phyloP scores from a whole-genome alignment of 2,329 filamentous ascomycete species.

The Exophiala calicioides region DNA sequence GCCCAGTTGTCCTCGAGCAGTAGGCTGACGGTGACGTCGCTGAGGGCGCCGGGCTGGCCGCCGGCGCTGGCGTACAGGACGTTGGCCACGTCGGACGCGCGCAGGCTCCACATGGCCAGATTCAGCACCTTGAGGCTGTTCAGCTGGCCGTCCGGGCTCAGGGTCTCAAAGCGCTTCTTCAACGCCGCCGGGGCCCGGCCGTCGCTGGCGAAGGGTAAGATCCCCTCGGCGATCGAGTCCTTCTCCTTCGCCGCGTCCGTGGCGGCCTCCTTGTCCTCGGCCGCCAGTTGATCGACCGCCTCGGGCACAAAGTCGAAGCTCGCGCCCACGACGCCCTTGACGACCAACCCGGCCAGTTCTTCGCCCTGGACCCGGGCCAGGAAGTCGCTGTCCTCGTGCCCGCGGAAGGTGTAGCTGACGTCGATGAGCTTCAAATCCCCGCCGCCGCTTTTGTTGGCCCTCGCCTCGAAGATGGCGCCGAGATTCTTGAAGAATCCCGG shows the following conservation, averaged over 20 bases:
- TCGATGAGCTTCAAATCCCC: conserved; percentile 47
- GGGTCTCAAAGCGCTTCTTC: conserved; percentile 22
- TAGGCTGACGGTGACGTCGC: conserved; percentile 25
- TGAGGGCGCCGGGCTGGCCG: conserved; percentile 10
- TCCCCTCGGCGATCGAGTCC: conserved; percentile 18
- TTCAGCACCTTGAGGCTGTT: conserved; percentile 24
- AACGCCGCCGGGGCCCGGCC: conserved; percentile 23
- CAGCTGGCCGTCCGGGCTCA: conserved; percentile 13
- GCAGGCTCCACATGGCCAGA: conserved; percentile 25
- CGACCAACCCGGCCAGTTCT: conserved; percentile 21
- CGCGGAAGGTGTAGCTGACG: conserved; percentile 49
- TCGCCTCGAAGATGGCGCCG: conserved; percentile 29
- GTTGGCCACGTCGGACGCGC: conserved; percentile 22
- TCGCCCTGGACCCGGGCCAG: conserved; percentile 40
- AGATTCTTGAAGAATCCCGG: conserved; percentile 43
- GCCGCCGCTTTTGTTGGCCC: conserved; percentile 7
- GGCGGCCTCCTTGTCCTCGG: conserved; percentile 6
- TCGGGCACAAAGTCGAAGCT: conserved; percentile 25
- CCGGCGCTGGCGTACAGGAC: conserved; percentile 23
- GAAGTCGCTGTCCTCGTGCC: conserved; percentile 46
- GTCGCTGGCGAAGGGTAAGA: conserved; percentile 28
- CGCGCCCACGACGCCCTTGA: conserved; percentile 20
- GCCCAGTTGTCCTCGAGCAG: conserved; percentile 28
- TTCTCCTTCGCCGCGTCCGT: conserved; percentile 13
- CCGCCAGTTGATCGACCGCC: conserved; percentile 14